Evolutionary conservation across 2,329 filamentous ascomycete genomes (phyloP).

Genomic region (Aquanectria penicillioides): DNA sequence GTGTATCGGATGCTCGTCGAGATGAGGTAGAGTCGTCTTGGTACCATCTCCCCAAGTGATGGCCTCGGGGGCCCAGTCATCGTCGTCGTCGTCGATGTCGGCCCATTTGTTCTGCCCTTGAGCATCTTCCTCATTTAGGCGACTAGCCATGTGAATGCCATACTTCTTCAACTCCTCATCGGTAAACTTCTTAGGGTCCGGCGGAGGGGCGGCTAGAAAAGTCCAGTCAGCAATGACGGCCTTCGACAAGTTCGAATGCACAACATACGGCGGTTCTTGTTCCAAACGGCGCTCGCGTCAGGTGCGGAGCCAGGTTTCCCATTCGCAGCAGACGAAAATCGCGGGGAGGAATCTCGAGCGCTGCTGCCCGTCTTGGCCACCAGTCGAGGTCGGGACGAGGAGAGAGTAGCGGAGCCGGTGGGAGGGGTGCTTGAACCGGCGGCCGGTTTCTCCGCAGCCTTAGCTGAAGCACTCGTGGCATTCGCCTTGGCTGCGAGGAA

Average conservation of each 20-base stretch:
- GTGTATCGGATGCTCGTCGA: constrained; percentile 58
- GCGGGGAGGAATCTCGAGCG: constrained; percentile 61
- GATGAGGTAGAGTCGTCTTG: constrained; percentile 77
- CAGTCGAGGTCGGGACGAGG: constrained; percentile 73
- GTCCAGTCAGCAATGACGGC: constrained; percentile 32
- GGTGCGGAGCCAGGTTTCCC: constrained; percentile 70
- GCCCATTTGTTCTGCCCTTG: constrained; percentile 87
- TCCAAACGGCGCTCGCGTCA: constrained; percentile 83
- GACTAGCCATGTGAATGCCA: constrained; percentile 85
- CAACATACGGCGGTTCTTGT: constrained; percentile 82
- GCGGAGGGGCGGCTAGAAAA: constrained; percentile 66
- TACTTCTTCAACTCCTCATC: constrained; percentile 89
- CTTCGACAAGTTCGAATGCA: constrained; percentile 9
- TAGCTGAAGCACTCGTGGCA: constrained; percentile 55
- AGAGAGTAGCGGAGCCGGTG: constrained; percentile 56
- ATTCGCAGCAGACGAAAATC: constrained; percentile 57
- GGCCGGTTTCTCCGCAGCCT: constrained; percentile 61
- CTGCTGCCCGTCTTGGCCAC: constrained; percentile 78
- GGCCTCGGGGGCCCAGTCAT: constrained; percentile 86
- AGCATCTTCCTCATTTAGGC: constrained; percentile 78
- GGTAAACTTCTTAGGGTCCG: constrained; percentile 83
- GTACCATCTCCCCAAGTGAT: constrained; percentile 92
- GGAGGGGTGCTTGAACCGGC: constrained; percentile 59
- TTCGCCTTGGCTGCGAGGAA: constrained; percentile 79
- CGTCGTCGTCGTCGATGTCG: constrained; percentile 88